Base-by-base conservation (phyloP, 106 monocot genomes). In the Amphibolis antarctica region DNA sequence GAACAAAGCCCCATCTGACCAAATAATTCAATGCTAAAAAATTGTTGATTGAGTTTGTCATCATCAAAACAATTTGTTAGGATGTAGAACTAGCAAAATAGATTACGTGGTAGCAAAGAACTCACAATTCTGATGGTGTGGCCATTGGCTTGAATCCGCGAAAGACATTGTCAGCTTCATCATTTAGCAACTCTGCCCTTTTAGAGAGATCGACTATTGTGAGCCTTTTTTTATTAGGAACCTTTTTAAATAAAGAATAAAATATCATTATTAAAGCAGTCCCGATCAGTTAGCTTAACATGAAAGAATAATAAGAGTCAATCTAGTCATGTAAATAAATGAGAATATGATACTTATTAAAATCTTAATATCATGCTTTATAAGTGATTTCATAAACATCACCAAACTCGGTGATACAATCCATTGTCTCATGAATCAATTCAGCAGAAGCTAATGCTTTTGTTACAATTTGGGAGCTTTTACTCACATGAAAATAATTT, bases 141-240 rank as follows among this genome's bases (percentile, higher is more conserved):
- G 82, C 85, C 68, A 87, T 60, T 72, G 98, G 91, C 66, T 51
- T 91, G 47, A 80, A 77, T 52, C 75, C 80, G 68, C 73, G 53
- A 66, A 98, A 82, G 21, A 98, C 59, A 69, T 70, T 82, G 47
- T 78, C 83, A 62, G 60, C 65, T 57, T 77, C 70, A 42, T 91
- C 77, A 46, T 80, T 77, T 66, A 98, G 70, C 69, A 98, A 60
- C 50, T 91, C 88, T 44, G 55, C 78, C 71, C 98, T 82, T 73
- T 98, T 78, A 71, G 48, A 51, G 15, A 98, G 67, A 67, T 64
- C 80, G 42, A 65, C 84, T 47, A 54, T 83, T 29, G 81, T 42
- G 9, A 56, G 67, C 65, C 72, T 82, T 77, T 91, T 98, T 62
- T 53, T 78, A n/a, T 46, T 59, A 44, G 75, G 71, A 46, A 70